Conservation (phyloP, 306 rosid species). For the Citrullus mucosospermus region DNA sequence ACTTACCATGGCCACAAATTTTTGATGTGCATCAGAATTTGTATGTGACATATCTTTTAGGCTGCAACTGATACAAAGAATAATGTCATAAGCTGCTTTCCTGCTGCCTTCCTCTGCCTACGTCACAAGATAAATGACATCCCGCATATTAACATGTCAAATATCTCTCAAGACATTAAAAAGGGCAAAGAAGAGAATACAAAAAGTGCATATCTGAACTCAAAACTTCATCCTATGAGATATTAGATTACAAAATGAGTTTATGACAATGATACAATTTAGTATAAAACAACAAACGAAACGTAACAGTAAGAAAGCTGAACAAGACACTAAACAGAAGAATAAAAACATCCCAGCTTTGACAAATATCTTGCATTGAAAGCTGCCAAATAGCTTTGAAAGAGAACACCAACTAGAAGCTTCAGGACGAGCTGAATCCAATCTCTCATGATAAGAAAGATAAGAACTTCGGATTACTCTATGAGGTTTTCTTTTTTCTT, state of each 20-base stretch:
- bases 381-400: no score
- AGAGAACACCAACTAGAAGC: no score
- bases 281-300: neutral
- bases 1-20: constrained; percentile 74
- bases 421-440: no score
- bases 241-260: neutral
- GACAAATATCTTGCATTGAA: no score
- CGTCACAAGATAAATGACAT: neutral
- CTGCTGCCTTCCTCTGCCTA: constrained; percentile 70
- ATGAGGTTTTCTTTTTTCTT: no score
- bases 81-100: constrained; percentile 69
- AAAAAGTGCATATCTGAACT: neutral
- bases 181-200: neutral
- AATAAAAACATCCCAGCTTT: no score
- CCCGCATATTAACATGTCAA: neutral
- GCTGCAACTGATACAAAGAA: constrained; percentile 50
- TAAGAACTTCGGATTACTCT: no score
- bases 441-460: no score
- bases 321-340: no score
- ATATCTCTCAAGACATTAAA: neutral
- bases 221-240: neutral
- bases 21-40: constrained; percentile 44
- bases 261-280: neutral
- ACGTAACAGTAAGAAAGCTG: no score
- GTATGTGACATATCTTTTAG: constrained; percentile 32